Base-by-base conservation (phyloP, 1,284 basidiomycete species). In the Tilletiaria anomala region DNA sequence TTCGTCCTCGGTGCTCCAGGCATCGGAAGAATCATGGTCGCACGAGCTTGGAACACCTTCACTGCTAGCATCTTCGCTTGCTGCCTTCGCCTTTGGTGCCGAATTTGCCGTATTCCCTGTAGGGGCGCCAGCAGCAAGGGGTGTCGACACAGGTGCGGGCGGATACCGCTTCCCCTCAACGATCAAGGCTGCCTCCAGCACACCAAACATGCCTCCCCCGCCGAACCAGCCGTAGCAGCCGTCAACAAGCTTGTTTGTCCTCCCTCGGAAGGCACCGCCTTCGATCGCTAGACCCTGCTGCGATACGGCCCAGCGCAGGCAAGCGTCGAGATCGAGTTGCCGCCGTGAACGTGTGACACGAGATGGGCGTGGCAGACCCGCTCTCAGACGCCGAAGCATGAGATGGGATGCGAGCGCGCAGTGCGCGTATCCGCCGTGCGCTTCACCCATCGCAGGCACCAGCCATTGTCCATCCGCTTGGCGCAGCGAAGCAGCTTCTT, bases 211-310 rank as follows among this genome's bases (percentile, higher is more conserved):
- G 0, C 89, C 89, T 2, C 84, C 91, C 20, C 89, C 84, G 83
- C 88, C 54, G 46, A 66, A 97, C 93, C 93, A 97, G 22, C 83
- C 80, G 68, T 97, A 99, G 69, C 93, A 99, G 2, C 91, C 93
- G 61, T 99, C 93, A 0, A 99, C 91, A 11, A 99, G 76, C 69
- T 99, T 99, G 68, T 97, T 99, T 45, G 85, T 86, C 33, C 93
- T 73, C 0, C 93, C 93, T 35, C 77, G 76, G 70, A 97, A 96
- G 0, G 91, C 93, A 3, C 88, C 89, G 3, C 87, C 74, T 60
- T 97, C 91, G 19, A 76, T 74, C 19, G 79, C 78, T 0, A 71
- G 68, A 0, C 87, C 88, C 65, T 99, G 93, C 79, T 93, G 82
- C 37, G 80, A 73, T 0, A 76, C 78, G 0, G 82, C 75, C 91